These are phyloP conservation scores for Alternaria ventricosa DNA, from an alignment of 2,329 filamentous ascomycete genomes.

Conservation along the genomic window DNA sequence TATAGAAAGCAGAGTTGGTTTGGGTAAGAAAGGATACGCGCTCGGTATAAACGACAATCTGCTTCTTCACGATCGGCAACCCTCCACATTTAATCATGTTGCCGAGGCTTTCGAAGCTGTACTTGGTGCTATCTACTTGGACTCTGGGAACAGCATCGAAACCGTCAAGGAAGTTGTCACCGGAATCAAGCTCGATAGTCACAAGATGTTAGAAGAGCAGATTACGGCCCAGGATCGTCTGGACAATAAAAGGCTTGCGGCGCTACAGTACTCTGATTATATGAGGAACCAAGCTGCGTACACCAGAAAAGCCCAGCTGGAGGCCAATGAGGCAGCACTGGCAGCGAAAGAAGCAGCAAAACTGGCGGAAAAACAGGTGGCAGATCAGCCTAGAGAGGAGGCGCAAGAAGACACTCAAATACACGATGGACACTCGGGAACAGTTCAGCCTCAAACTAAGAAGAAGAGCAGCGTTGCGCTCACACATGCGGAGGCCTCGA, in stretches of 20 bases:
- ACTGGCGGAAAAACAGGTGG: background rate
- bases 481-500: background rate
- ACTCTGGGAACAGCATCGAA: slow-evolving; percentile 16
- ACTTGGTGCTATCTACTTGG: slow-evolving; percentile 31
- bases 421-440: background rate
- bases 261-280: background rate
- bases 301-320: background rate
- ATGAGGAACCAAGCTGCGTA: background rate
- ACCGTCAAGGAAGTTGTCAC: slow-evolving; percentile 17
- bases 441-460: background rate
- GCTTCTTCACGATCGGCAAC: background rate
- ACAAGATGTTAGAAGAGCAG: slow-evolving; percentile 12
- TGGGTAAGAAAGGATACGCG: slow-evolving; percentile 6
- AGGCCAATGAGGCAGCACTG: background rate
- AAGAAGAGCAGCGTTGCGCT: background rate
- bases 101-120: slow-evolving; percentile 32
- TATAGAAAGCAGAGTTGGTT: slow-evolving; percentile 9
- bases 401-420: background rate
- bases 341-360: background rate
- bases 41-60: slow-evolving; percentile 17
- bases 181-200: slow-evolving; percentile 12
- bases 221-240: background rate
- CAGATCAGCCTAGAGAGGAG: background rate
- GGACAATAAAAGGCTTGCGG: background rate
- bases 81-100: background rate